Base-by-base conservation (phyloP, 768 basidiomycete species). In the Dendrothele bispora region DNA sequence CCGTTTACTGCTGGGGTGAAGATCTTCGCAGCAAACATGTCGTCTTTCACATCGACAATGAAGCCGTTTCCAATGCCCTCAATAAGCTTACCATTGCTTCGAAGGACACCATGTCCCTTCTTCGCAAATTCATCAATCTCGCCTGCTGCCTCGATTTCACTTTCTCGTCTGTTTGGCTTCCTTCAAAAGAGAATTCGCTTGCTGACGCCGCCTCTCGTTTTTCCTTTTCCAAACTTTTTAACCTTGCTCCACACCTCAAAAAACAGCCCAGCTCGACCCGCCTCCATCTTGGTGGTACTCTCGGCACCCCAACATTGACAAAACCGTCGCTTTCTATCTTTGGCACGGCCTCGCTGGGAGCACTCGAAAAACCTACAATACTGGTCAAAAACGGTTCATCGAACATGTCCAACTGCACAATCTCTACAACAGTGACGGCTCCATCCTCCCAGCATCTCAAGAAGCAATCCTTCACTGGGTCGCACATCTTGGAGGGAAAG, bases 141-240 rank as follows among this genome's bases (percentile, higher is more conserved):
- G 37, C 37, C 4, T 39, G 37, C 27, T 18, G 37, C 37, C 55
- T 60, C 7, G 43, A 52, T 7, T 62, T 62, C 34, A 46, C 60
- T 34, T 61, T 49, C 52, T 59, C 57, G 40, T 55, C 48, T 40
- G n/a, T 51, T n/a, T 64, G 56, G 57, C 44, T 62, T 29, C 38
- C 61, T 7, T 50, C 61, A 34, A 5, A 35, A 8, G 50, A 62
- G 15, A 61, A 62, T 29, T 5, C 34, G 1, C 24, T 61, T 43
- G 61, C 62, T 60, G 55, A 65, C 22, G 55, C 61, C 39, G 60
- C 61, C 45, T 65, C 62, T 51, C 53, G 55, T 55, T 62, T 61
- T 39, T 53, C 53, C 51, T 68, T 60, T 45, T 10, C 21, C 3
- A 6, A 17, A 12, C n/a, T 43, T 27, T 43, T 43, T n/a, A 11